Evolutionary conservation across 495 filamentous ascomycete species (phyloP), one percentile per base, ranked within the genome.

Genomic region (Antarctomyces pellizariae): DNA sequence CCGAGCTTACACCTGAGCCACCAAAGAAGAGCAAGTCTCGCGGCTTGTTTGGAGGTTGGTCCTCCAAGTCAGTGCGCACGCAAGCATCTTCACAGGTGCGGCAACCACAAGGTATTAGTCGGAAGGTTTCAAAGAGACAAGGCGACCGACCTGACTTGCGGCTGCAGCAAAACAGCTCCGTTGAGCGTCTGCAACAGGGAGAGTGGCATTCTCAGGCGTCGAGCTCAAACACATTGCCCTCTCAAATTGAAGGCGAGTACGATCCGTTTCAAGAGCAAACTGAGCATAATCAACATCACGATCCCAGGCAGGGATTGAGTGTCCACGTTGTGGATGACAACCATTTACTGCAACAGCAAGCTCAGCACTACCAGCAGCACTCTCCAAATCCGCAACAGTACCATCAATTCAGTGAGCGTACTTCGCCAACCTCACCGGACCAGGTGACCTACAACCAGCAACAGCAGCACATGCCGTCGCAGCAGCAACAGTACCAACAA

Each of bases 131-230:
- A 6, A 25, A 7, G 7, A 25, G 24, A 13, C 24, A 25, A 6
- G 14, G 24, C 8, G 24, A 25, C 44, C 45, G 40, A 46, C 36
- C 42, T 11, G 44, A 35, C 16, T 41, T 36, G 25, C 48, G 49
- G 22, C 52, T 50, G 29, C 53, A 53, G 39, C 49, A 54, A 22
- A 41, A 39, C 16, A 43, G 39, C 28, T 41, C 41, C 16, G 33
- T 44, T 16, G 44, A 50, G 12, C 50, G 54, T 31, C 41, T 43
- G 24, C 52, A 52, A 33, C 22, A 49, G 23, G 49, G 50, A 20
- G 33, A 27, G 35, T 36, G 39, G 18, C 31, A 36, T 3, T 14
- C 41, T 7, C 39, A 36, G 19, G 36, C 39, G 13, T 36, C 41
- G 0, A 31, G 39, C 9, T 33, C 34, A 4, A 33, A 44, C n/a